Percentiles rank a stretch among this genome's conserved stretches.
Evolutionary conservation across 352 stramenopile species (phyloP).

Genomic region (Globisporangium solare): DNA sequence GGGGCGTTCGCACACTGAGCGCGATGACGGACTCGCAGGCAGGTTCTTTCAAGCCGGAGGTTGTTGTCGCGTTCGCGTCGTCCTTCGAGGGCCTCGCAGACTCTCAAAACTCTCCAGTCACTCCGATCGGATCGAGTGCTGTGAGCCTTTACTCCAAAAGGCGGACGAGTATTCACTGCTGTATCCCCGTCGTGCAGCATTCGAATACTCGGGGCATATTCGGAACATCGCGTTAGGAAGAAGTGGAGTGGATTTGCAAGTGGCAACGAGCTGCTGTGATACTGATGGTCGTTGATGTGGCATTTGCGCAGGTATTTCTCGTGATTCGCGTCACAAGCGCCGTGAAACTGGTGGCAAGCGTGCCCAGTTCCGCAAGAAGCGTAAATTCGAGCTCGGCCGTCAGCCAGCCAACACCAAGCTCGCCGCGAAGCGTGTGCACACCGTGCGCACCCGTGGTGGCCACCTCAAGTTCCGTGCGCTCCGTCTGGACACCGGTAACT

Average conservation of each 20-base stretch:
- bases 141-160: slow-evolving; percentile 19
- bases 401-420: slow-evolving; percentile 98
- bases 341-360: slow-evolving; percentile 99
- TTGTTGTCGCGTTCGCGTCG: neutral
- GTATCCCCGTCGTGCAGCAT: slow-evolving; percentile 89
- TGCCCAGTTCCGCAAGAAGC: slow-evolving; percentile 98
- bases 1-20: neutral
- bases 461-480: slow-evolving; percentile 99
- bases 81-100: neutral
- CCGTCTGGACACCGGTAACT: slow-evolving; percentile 98
- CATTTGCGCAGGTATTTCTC: slow-evolving; percentile 94
- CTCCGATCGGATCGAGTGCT: slow-evolving; percentile 20
- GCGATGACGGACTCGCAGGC: too few species aligned
- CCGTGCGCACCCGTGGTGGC: slow-evolving; percentile 94
- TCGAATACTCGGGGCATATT: slow-evolving; percentile 53
- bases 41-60: neutral
- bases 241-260: slow-evolving; percentile 3
- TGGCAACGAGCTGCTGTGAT: slow-evolving; percentile 2
- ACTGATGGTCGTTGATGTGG: neutral
- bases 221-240: slow-evolving; percentile 15
- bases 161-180: slow-evolving; percentile 73
- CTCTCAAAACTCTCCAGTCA: neutral
- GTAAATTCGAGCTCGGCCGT: slow-evolving; percentile 98
- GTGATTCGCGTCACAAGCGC: slow-evolving; percentile 99
- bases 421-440: slow-evolving; percentile 95